Conservation (phyloP, 2,329 filamentous ascomycete species). For the Fusarium sp. region DNA sequence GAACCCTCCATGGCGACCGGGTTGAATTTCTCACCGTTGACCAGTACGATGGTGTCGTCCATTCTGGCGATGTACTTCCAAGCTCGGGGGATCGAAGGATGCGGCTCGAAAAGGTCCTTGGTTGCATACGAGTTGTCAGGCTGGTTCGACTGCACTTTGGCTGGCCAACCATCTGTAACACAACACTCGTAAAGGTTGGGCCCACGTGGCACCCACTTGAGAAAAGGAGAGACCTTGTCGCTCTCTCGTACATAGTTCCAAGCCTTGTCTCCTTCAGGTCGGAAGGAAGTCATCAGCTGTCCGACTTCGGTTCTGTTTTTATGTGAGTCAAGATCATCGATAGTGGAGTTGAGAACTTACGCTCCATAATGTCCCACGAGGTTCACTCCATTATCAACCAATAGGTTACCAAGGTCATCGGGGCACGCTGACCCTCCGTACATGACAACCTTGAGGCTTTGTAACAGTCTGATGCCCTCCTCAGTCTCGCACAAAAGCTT, state of each 20-base stretch:
- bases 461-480: slow-evolving; percentile 65
- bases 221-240: slow-evolving; percentile 26
- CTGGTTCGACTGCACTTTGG: slow-evolving; percentile 53
- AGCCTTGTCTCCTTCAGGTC: slow-evolving; percentile 39
- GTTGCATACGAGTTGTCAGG: slow-evolving; percentile 57
- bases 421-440: slow-evolving; percentile 71
- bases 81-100: slow-evolving; percentile 57
- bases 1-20: slow-evolving; percentile 65
- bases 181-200: slow-evolving; percentile 55
- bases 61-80: slow-evolving; percentile 63
- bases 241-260: slow-evolving; percentile 54
- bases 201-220: slow-evolving; percentile 11
- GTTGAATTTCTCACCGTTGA: slow-evolving; percentile 63
- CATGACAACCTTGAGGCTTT: slow-evolving; percentile 65
- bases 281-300: slow-evolving; percentile 48
- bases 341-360: slow-evolving; percentile 52
- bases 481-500: slow-evolving; percentile 72
- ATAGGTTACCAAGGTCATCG: slow-evolving; percentile 68
- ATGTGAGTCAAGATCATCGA: not conserved
- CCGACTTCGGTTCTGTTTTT: slow-evolving; percentile 44
- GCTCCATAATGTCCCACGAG: slow-evolving; percentile 70
- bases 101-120: slow-evolving; percentile 59
- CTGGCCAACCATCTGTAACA: slow-evolving; percentile 56
- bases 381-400: slow-evolving; percentile 67
- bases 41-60: slow-evolving; percentile 60